Evolutionary conservation across 2,329 filamentous ascomycete species (phyloP), one percentile per base, ranked within the genome.

Genomic region (Spiromastix sp.): DNA sequence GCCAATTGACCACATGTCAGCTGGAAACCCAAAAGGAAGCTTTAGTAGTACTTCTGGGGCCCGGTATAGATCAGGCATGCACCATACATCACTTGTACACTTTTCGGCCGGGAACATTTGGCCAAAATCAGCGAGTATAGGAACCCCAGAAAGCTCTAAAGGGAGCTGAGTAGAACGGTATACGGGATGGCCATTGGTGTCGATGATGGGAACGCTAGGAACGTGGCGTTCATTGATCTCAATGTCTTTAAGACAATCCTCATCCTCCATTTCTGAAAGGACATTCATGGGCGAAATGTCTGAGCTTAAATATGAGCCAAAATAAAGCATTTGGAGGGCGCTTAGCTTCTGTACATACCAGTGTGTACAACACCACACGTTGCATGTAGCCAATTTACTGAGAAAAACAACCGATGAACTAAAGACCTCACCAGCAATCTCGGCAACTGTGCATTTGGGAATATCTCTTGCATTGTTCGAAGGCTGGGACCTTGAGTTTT

Each of bases 21-120:
- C 39, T 22, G 34, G 32, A 5, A 29, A 36, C 15, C 36, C 43
- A 46, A 45, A 51, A 18, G 36, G 25, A 38, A 50, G 48, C 7
- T 43, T 45, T n/a, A 52, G 19, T n/a, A 55, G 48, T 3, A 55
- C 45, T 37, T 56, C 52, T 8, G 52, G 54, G 5, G 52, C 48
- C 6, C 50, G 38, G 38, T 56, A 56, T 10, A 54, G 38, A 4
- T 45, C 43, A 3, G 52, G 51, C 46, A 49, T 49, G 17, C 40
- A 28, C 26, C 26, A 28, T 12, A 7, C 26, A 13, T 34, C 34
- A 20, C 6, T 12, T 7, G 6, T 12, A 5, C 26, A 6, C n/a
- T 28, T 12, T 28, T 28, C 6, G 26, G n/a, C 5, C n/a, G 5
- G 6, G 5, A 6, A 13, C 26, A 28, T 28, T 12, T 28, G 26